Percentiles rank a stretch among this genome's conserved stretches.
phyloP scores from a whole-genome alignment of 2,329 filamentous ascomycete species.

The Orbilia quercus region DNA sequence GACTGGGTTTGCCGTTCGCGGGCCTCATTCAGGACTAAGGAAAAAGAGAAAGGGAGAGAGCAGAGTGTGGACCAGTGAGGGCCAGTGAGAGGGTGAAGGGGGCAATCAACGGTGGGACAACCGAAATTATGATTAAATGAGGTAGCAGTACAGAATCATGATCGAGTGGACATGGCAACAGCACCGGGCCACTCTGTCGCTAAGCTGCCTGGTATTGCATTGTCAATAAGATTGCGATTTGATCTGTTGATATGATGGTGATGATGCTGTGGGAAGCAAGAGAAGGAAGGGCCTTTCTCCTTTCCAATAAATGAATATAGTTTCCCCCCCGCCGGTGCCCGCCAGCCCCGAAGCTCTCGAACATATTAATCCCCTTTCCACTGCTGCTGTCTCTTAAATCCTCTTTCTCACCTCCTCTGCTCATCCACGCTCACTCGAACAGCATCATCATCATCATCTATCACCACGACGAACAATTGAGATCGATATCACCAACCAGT shows the following conservation, averaged over 20 bases:
- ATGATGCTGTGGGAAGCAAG: neutral
- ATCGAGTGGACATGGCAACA: slow-evolving; percentile 26
- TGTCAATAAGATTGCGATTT: too few species aligned
- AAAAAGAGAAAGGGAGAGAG: neutral
- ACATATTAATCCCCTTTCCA: neutral
- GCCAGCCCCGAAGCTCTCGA: neutral
- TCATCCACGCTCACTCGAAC: neutral
- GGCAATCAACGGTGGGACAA: slow-evolving; percentile 11
- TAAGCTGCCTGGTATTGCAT: slow-evolving; percentile 5
- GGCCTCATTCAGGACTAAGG: neutral
- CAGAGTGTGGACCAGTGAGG: too few species aligned
- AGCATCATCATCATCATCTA: slow-evolving; percentile 2
- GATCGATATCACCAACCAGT: neutral
- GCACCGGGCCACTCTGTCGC: slow-evolving; percentile 39
- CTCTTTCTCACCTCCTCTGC: neutral
- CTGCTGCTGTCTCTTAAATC: slow-evolving; percentile 1
- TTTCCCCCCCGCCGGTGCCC: too few species aligned
- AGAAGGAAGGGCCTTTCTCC: neutral
- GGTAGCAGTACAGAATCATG: too few species aligned
- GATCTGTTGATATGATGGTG: neutral
- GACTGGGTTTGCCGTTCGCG: neutral
- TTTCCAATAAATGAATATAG: neutral
- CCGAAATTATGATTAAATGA: slow-evolving; percentile 35
- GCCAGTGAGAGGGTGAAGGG: too few species aligned
- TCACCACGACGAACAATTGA: neutral